Evolutionary conservation across 1,139 yeast genomes (phyloP).

Genomic region (Nakaseomyces delphensis): DNA sequence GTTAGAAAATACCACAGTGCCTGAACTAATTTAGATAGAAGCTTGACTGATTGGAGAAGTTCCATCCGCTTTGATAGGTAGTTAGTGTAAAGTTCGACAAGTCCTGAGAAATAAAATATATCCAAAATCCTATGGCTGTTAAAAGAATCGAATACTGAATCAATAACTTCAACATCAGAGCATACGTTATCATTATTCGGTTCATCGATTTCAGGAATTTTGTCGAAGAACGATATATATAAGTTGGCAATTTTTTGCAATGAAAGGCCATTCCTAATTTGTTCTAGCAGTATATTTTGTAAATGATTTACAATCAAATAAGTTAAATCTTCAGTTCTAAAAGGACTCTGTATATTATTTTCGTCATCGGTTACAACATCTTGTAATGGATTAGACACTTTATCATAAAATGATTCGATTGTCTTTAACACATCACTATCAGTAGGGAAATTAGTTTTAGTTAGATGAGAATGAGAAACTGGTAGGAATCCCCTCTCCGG

Average conservation of each 20-base stretch:
- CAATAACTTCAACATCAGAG: conserved; percentile 33
- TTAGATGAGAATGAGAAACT: conserved; percentile 34
- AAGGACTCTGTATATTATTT: conserved; percentile 34
- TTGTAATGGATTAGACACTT: conserved; percentile 17
- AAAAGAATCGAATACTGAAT: conserved; percentile 27
- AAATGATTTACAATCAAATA: conserved; percentile 35
- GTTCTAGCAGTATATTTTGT: conserved; percentile 33
- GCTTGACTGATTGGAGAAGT: conserved; percentile 19
- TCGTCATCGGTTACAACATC: conserved; percentile 12
- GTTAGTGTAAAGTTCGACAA: conserved; percentile 38
- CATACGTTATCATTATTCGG: conserved; percentile 14
- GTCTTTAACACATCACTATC: conserved; percentile 24
- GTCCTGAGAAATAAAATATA: conserved; percentile 37
- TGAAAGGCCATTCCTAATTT: conserved; percentile 17
- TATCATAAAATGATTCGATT: conserved; percentile 31
- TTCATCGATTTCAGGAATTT: conserved; percentile 37
- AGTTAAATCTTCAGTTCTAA: conserved; percentile 39
- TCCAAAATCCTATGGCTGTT: conserved; percentile 33
- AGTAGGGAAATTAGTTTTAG: conserved; percentile 13
- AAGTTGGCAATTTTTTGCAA: conserved; percentile 34
- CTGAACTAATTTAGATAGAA: conserved; percentile 25
- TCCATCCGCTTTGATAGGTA: conserved; percentile 19
- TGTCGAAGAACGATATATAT: conserved; percentile 38
- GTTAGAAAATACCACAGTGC: conserved; percentile 38
- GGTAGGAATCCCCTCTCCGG: conserved; percentile 55